phyloP scores from a whole-genome alignment of 2,329 filamentous ascomycete genomes.

The Colletotrichum acutatum region DNA sequence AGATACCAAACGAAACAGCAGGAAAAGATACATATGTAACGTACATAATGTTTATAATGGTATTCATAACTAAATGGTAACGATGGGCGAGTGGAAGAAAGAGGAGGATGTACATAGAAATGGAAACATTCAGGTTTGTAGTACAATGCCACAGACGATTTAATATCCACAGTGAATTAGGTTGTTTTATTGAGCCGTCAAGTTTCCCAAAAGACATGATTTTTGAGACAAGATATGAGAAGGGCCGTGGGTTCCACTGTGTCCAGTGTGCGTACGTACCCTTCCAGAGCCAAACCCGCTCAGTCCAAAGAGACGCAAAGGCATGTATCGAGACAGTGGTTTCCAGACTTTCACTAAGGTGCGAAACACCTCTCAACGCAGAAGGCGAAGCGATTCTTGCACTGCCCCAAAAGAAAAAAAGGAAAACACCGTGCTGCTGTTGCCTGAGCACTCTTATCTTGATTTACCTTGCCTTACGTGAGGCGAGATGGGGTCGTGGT shows the following conservation, averaged over 20 bases:
- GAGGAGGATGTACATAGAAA: background rate
- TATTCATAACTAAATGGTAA: background rate
- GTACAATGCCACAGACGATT: background rate
- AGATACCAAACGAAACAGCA: slow-evolving; percentile 17
- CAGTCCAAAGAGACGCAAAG: background rate
- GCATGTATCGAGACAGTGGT: background rate
- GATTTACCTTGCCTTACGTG: background rate
- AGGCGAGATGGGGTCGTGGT: background rate
- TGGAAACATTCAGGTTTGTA: too few relatives aligned
- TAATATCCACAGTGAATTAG: background rate
- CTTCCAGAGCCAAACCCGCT: background rate
- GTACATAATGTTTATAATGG: slow-evolving; percentile 20
- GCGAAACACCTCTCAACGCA: background rate
- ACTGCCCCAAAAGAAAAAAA: background rate
- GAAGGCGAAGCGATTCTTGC: background rate
- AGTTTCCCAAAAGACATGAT: background rate
- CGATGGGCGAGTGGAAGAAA: background rate
- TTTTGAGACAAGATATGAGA: background rate
- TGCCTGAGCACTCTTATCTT: background rate
- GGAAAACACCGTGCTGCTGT: background rate
- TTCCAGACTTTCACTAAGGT: background rate
- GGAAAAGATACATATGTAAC: background rate
- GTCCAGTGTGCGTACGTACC: too few relatives aligned
- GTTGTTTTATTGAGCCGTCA: background rate
- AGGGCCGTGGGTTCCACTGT: background rate